Evolutionary conservation across 306 rosid genomes (phyloP).

Genomic region (Lithocarpus polystachyus): DNA sequence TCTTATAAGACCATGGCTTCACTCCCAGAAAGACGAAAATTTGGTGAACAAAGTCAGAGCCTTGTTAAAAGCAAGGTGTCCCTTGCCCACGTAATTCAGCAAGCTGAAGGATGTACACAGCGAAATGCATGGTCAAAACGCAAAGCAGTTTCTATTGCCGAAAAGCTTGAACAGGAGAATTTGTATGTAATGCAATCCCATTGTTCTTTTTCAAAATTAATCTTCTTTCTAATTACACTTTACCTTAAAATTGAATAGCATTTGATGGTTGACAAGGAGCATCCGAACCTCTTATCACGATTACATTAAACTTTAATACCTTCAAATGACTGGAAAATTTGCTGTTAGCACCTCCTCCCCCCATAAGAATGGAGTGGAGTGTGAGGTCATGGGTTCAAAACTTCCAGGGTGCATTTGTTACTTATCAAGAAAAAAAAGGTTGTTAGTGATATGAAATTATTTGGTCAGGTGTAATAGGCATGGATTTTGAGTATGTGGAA

Average conservation of each 20-base stretch:
- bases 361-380: not conserved
- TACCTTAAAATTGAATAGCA: not conserved
- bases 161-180: conserved; percentile 97
- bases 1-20: conserved; percentile 45
- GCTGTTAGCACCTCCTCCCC: not conserved
- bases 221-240: not conserved
- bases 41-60: conserved; percentile 66
- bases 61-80: conserved; percentile 90
- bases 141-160: conserved; percentile 96
- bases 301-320: not conserved
- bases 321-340: not conserved
- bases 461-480: not conserved
- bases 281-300: not conserved
- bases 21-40: conserved; percentile 41
- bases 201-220: conserved; percentile 5
- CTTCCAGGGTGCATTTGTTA: not conserved
- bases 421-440: not conserved
- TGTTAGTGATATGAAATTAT: not conserved
- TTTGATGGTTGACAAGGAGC: conserved; percentile 5
- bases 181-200: conserved; percentile 52
- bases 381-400: not conserved
- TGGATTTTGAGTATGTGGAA: not conserved
- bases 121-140: conserved; percentile 79
- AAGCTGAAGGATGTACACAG: conserved; percentile 78
- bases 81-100: conserved; percentile 98